Percentiles rank a stretch among this genome's conserved stretches.
These are phyloP conservation scores for Xylaria hypoxylon DNA, from an alignment of 2,329 filamentous ascomycete genomes.

Conservation along the genomic window DNA sequence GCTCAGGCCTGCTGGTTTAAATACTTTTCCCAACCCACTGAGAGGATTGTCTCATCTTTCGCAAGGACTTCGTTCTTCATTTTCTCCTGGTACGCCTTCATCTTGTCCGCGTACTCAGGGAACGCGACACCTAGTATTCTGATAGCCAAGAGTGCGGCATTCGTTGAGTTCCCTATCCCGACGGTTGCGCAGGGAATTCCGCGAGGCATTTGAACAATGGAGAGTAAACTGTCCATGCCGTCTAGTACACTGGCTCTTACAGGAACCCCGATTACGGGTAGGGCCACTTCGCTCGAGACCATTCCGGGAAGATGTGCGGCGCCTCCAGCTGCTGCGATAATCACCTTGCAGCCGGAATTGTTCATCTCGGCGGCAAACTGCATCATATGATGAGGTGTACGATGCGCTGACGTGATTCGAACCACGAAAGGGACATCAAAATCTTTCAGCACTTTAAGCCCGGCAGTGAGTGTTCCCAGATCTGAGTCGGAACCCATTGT, in stretches of 20 bases:
- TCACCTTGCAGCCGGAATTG: conserved; percentile 74
- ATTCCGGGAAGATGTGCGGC: conserved; percentile 42
- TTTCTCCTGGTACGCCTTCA: conserved; percentile 70
- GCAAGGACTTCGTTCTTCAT: conserved; percentile 70
- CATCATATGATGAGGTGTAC: conserved; percentile 78
- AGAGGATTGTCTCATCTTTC: conserved; percentile 37
- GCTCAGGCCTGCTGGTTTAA: conserved; percentile 24
- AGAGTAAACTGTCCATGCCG: conserved; percentile 76
- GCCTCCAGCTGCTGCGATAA: conserved; percentile 71
- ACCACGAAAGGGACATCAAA: conserved; percentile 79
- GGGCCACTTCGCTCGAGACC: conserved; percentile 64
- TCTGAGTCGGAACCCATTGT: conserved; percentile 88
- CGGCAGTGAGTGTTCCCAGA: conserved; percentile 73
- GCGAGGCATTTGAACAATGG: conserved; percentile 82
- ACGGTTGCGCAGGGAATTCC: conserved; percentile 79
- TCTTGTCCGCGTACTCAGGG: conserved; percentile 64
- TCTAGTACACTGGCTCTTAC: conserved; percentile 80
- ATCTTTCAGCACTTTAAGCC: conserved; percentile 73
- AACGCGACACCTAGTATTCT: conserved; percentile 73
- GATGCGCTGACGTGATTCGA: conserved; percentile 83
- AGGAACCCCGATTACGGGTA: conserved; percentile 82
- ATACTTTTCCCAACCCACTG: conserved; percentile 36
- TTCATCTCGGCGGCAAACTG: conserved; percentile 73
- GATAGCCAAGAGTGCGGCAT: conserved; percentile 78
- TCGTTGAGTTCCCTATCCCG: conserved; percentile 83